phyloP scores from a whole-genome alignment of 805 yeast species.

The Komagataella kurtzmanii region DNA sequence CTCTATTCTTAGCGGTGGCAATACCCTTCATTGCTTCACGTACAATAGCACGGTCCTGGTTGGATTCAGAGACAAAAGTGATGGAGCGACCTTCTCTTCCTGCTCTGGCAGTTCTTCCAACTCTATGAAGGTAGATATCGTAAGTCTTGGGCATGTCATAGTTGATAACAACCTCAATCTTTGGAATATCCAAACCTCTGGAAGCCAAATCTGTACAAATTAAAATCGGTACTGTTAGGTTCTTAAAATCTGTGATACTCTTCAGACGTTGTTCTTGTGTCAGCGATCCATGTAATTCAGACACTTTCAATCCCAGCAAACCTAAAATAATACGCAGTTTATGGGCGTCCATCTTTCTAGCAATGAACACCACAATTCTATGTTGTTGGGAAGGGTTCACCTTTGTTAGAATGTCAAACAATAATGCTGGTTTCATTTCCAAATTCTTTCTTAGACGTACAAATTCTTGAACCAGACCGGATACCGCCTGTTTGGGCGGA shows the following conservation, averaged over 20 bases:
- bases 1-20: slow-evolving; percentile 32
- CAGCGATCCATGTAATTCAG: slow-evolving; percentile 74
- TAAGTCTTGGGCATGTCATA: slow-evolving; percentile 91
- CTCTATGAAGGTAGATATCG: slow-evolving; percentile 91
- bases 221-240: slow-evolving; percentile 70
- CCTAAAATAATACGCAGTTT: slow-evolving; percentile 66
- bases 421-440: slow-evolving; percentile 65
- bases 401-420: slow-evolving; percentile 56
- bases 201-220: slow-evolving; percentile 98
- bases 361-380: slow-evolving; percentile 80
- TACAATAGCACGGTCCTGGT: slow-evolving; percentile 83
- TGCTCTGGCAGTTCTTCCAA: slow-evolving; percentile 99
- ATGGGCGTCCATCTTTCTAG: slow-evolving; percentile 88
- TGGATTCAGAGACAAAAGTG: slow-evolving; percentile 84
- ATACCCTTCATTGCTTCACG: slow-evolving; percentile 74
- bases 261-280: slow-evolving; percentile 88
- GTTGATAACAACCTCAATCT: slow-evolving; percentile 88
- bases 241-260: slow-evolving; percentile 73
- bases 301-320: slow-evolving; percentile 59
- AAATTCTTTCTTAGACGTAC: slow-evolving; percentile 91
- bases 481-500: slow-evolving; percentile 90
- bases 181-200: slow-evolving; percentile 98
- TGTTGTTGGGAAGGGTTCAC: slow-evolving; percentile 49
- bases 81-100: slow-evolving; percentile 92
- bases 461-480: slow-evolving; percentile 85